Conservation (phyloP, 129 eudicot genomes). For the Tagetes erecta region DNA sequence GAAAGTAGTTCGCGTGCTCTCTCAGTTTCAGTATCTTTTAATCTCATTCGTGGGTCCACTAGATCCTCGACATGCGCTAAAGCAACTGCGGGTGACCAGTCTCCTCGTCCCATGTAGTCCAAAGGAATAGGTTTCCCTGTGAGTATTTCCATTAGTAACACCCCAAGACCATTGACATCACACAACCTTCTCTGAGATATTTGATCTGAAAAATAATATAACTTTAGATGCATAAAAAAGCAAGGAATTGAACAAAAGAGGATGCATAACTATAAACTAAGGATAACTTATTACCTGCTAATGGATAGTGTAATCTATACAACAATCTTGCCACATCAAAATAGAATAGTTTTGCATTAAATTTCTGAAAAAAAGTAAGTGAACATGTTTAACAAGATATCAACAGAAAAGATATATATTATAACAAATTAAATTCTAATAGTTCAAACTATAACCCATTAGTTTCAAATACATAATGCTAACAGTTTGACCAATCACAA, state of each 20-base stretch:
- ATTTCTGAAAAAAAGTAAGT: neutral
- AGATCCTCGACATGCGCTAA: slow-evolving; percentile 4
- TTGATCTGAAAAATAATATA: neutral
- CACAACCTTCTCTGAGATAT: slow-evolving; percentile 11
- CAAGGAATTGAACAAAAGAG: neutral
- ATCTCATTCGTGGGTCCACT: neutral
- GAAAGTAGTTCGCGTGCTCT: slow-evolving; percentile 14
- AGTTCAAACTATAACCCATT: neutral
- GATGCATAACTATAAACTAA: neutral
- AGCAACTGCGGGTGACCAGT: neutral
- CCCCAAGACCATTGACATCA: slow-evolving; percentile 16
- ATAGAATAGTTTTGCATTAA: slow-evolving; percentile 14
- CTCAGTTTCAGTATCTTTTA: slow-evolving; percentile 2
- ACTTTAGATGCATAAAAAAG: too few species aligned
- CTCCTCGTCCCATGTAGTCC: slow-evolving; percentile 5
- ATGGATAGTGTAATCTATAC: neutral
- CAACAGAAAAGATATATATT: neutral
- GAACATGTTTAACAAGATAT: neutral
- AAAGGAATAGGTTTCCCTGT: neutral
- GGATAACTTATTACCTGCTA: neutral
- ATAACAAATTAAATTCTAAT: neutral
- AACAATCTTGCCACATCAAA: neutral
- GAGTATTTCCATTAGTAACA: slow-evolving; percentile 21
- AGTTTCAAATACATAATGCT: neutral
- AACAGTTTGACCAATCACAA: neutral